Percentiles rank a stretch among this genome's conserved stretches.
Conservation (phyloP, 129 eudicot species). For the Saposhnikovia divaricata region DNA sequence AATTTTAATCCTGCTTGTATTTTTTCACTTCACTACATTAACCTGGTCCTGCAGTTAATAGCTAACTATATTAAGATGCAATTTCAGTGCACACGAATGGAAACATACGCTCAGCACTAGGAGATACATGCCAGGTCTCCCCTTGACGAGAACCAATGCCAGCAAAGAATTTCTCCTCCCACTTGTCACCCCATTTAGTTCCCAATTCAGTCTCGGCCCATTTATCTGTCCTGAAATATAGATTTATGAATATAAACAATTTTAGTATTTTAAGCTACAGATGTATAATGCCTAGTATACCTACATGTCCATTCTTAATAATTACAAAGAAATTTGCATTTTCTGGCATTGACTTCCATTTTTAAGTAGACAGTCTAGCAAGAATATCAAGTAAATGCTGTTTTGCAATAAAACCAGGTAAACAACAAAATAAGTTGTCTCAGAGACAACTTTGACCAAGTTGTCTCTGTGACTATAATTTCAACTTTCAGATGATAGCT, state of each 20-base stretch:
- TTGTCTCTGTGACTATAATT: background rate
- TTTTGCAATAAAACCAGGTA: background rate
- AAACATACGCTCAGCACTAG: conserved; percentile 64
- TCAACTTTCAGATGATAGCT: background rate
- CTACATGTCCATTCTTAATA: background rate
- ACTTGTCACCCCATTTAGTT: conserved; percentile 91
- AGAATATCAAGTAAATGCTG: background rate
- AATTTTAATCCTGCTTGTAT: no score
- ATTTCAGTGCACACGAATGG: background rate
- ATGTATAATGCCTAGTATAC: background rate
- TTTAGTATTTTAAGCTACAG: background rate
- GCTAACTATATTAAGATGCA: background rate
- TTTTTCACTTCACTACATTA: no score
- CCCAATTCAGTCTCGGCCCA: conserved; percentile 95
- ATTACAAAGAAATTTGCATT: background rate
- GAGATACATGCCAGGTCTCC: conserved; percentile 92
- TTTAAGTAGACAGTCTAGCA: background rate
- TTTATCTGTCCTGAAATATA: conserved; percentile 70
- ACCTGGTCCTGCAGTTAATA: no score
- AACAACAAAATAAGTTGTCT: background rate
- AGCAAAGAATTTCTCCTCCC: conserved; percentile 81
- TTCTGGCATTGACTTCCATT: background rate
- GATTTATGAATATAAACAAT: background rate
- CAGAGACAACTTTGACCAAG: no score
- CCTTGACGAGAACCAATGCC: conserved; percentile 96